A percentile compares a stretch with the other conserved stretches of the same genome.
Evolutionary conservation across 192 early-diverging fungal genomes (phyloP).

Genomic region (Gigaspora rosea): DNA sequence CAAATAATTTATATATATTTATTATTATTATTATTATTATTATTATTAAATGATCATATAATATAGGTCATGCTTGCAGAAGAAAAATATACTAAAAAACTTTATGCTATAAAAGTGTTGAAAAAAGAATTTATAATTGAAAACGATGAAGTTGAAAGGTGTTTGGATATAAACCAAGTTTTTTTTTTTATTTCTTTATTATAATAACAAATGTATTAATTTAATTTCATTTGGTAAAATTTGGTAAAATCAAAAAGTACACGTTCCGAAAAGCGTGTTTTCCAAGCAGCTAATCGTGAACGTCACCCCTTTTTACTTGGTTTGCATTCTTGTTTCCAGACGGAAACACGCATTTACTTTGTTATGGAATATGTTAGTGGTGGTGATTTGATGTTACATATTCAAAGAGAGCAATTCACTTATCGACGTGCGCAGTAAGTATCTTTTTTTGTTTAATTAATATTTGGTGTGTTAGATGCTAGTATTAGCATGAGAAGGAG

Average conservation of each 20-base stretch:
- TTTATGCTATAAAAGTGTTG: constrained; percentile 97
- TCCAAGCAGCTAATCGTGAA: constrained; percentile 87
- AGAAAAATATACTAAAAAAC: constrained; percentile 76
- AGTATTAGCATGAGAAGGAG: too few species aligned
- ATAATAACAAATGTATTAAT: background rate
- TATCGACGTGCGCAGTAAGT: constrained; percentile 82
- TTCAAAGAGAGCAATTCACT: constrained; percentile 90
- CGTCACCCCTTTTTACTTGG: constrained; percentile 96
- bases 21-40: too few species aligned
- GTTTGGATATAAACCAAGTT: background rate
- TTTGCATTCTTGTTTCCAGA: constrained; percentile 96
- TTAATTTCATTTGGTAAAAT: background rate
- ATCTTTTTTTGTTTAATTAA: background rate
- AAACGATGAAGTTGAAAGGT: constrained; percentile 95
- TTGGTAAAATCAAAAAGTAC: constrained; percentile 49
- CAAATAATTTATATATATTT: too few species aligned
- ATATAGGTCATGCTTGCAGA: constrained; percentile 91
- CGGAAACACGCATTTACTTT: constrained; percentile 92
- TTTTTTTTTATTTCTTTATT: background rate
- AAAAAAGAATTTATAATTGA: constrained; percentile 99
- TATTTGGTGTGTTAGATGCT: too few species aligned
- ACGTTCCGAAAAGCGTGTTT: constrained; percentile 91
- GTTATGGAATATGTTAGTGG: constrained; percentile 98
- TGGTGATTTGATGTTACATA: constrained; percentile 99
- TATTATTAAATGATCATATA: constrained; percentile 1